A percentile compares a stretch with the other conserved stretches of the same genome.
These are phyloP conservation scores for Termitomyces sp. DNA, from an alignment of 768 basidiomycete genomes.

Conservation along the genomic window DNA sequence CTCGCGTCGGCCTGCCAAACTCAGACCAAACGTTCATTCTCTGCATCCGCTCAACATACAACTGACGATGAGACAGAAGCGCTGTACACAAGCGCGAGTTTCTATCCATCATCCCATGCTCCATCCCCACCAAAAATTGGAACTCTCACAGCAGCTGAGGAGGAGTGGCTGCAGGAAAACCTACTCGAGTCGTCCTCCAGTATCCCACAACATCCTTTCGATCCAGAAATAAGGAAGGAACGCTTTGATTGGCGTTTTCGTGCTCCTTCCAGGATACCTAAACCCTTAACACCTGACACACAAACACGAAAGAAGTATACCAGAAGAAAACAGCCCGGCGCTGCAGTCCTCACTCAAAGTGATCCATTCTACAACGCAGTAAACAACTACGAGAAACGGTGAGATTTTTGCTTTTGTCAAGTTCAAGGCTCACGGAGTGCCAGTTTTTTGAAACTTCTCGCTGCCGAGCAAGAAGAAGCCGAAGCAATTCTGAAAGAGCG, in stretches of 20 bases:
- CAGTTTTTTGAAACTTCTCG: slow-evolving; percentile 47
- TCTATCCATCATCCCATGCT: slow-evolving; percentile 2
- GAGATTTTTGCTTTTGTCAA: slow-evolving; percentile 16
- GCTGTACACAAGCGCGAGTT: slow-evolving; percentile 9
- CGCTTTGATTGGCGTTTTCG: slow-evolving; percentile 66
- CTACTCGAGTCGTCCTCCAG: slow-evolving; percentile 3
- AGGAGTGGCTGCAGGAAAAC: slow-evolving; percentile 37
- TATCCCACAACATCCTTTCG: slow-evolving; percentile 7
- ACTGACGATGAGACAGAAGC: slow-evolving; percentile 13
- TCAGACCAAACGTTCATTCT: slow-evolving; percentile 11
- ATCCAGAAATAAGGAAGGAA: slow-evolving; percentile 16
- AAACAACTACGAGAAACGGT: slow-evolving; percentile 55
- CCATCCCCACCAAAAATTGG: background rate
- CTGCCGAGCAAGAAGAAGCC: slow-evolving; percentile 63
- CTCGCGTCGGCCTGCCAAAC: slow-evolving; percentile 16
- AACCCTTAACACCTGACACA: slow-evolving; percentile 8
- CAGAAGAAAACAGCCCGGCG: slow-evolving; percentile 37
- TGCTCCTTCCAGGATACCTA: slow-evolving; percentile 41
- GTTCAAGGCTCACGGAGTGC: background rate
- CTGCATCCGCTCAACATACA: slow-evolving; percentile 4
- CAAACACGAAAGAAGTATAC: slow-evolving; percentile 20
- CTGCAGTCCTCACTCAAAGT: slow-evolving; percentile 27
- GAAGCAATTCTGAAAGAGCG: slow-evolving; percentile 59
- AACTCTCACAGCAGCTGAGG: slow-evolving; percentile 28
- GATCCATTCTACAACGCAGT: slow-evolving; percentile 49